A percentile compares a stretch with the other conserved stretches of the same genome.
Conservation (phyloP, 2,329 filamentous ascomycete species). For the Clarireedia hainanense region DNA sequence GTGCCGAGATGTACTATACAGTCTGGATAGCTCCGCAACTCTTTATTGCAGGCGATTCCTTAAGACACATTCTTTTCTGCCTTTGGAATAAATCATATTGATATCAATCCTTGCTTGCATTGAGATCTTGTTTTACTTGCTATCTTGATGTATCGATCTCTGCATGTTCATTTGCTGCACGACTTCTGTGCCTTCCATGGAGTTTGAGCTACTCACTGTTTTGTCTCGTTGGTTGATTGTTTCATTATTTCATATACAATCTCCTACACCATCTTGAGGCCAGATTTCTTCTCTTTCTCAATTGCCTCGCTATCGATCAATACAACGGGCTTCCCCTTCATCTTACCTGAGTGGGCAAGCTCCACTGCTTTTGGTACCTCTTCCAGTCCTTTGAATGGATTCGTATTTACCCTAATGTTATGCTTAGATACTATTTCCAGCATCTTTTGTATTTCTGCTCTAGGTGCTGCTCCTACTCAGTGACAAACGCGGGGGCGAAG, state of each 20-base stretch:
- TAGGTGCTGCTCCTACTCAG: conserved; percentile 29
- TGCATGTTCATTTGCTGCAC: background rate
- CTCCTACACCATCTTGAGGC: conserved; percentile 16
- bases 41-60: no score
- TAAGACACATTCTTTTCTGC: background rate
- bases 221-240: no score
- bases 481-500: conserved; percentile 2
- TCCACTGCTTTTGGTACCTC: conserved; percentile 43
- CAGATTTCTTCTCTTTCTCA: conserved; percentile 18
- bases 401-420: conserved; percentile 41
- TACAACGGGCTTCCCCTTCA: conserved; percentile 47
- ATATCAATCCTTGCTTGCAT: background rate
- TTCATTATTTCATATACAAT: no score
- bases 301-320: conserved; percentile 38
- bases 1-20: conserved; percentile 5
- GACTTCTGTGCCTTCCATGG: no score
- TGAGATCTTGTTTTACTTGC: background rate
- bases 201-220: no score
- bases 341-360: conserved; percentile 42
- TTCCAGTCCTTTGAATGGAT: conserved; percentile 43
- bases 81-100: background rate
- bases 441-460: conserved; percentile 39
- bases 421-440: conserved; percentile 38
- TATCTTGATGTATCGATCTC: background rate
- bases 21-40: no score